A percentile compares a stretch with the other conserved stretches of the same genome.
phyloP scores from a whole-genome alignment of 1,284 basidiomycete species.

The Naganishia liquefaciens region DNA sequence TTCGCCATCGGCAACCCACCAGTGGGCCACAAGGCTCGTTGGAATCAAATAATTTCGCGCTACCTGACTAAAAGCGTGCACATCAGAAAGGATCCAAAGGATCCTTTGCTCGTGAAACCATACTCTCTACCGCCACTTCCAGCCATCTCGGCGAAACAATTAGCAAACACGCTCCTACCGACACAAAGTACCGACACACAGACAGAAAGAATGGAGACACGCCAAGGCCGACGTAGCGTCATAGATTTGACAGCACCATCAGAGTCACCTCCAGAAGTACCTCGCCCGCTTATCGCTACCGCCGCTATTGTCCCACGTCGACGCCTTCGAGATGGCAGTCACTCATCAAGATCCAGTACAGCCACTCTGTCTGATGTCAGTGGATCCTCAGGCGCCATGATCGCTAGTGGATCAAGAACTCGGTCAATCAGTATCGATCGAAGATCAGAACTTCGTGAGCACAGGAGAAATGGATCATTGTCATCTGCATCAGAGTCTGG shows the following conservation, averaged over 20 bases:
- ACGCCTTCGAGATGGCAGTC: constrained; percentile 24
- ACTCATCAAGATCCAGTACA: constrained; percentile 25
- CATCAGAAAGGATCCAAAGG: too few species aligned
- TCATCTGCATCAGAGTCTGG: constrained; percentile 2
- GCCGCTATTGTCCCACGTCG: constrained; percentile 27
- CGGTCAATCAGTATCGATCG: neutral
- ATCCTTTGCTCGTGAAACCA: too few species aligned
- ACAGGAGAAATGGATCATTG: neutral
- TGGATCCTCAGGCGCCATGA: neutral
- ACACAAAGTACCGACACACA: too few species aligned
- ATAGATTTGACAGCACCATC: constrained; percentile 29
- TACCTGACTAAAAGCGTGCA: too few species aligned
- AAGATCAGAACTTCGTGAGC: neutral
- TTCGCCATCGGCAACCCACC: too few species aligned
- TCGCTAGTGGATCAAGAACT: constrained; percentile 9
- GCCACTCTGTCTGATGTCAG: neutral
- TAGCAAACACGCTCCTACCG: too few species aligned
- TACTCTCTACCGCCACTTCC: too few species aligned
- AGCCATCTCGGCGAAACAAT: too few species aligned
- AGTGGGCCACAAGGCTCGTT: too few species aligned
- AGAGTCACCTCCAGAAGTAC: constrained; percentile 24
- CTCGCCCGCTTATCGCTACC: constrained; percentile 30
- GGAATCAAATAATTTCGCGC: too few species aligned
- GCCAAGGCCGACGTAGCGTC: constrained; percentile 15
- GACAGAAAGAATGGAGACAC: constrained; percentile 13